Percentiles rank a stretch among this genome's conserved stretches.
phyloP scores from a whole-genome alignment of 2,329 filamentous ascomycete species.

The Colletotrichum aenigma region DNA sequence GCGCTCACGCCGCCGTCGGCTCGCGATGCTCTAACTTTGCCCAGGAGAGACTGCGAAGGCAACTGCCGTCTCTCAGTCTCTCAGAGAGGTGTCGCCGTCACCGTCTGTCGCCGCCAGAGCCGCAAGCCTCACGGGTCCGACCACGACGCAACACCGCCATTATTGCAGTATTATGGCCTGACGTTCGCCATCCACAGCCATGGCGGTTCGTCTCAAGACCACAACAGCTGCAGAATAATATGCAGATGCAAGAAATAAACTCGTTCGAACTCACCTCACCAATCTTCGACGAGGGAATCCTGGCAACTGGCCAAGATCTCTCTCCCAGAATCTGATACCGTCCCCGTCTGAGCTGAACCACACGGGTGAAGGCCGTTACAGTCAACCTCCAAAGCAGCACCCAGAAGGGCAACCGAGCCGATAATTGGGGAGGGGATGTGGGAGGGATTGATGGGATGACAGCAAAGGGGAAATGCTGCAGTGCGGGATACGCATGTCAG shows the following conservation, averaged over 20 bases:
- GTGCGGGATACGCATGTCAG: neutral
- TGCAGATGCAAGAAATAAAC: constrained; percentile 1
- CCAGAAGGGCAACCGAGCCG: constrained; percentile 1
- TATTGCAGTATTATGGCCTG: neutral
- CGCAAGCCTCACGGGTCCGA: neutral
- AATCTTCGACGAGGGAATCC: constrained; percentile 6
- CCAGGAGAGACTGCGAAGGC: neutral
- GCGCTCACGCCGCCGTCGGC: neutral
- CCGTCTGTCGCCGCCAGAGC: neutral
- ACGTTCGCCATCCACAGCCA: neutral
- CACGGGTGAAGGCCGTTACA: neutral
- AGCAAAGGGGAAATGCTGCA: neutral
- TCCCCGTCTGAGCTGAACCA: constrained; percentile 12
- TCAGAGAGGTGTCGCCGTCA: neutral
- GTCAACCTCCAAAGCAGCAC: neutral
- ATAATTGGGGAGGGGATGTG: neutral
- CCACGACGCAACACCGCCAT: neutral
- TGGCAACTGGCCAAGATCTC: neutral
- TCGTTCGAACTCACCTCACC: constrained; percentile 6
- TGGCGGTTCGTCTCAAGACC: constrained; percentile 10
- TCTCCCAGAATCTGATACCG: neutral
- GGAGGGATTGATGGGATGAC: constrained; percentile 3
- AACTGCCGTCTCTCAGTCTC: neutral
- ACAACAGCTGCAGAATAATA: neutral
- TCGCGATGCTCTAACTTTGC: neutral